These are phyloP conservation scores for Physaria fendleri DNA, from an alignment of 345 rosid species.

Conservation along the genomic window DNA sequence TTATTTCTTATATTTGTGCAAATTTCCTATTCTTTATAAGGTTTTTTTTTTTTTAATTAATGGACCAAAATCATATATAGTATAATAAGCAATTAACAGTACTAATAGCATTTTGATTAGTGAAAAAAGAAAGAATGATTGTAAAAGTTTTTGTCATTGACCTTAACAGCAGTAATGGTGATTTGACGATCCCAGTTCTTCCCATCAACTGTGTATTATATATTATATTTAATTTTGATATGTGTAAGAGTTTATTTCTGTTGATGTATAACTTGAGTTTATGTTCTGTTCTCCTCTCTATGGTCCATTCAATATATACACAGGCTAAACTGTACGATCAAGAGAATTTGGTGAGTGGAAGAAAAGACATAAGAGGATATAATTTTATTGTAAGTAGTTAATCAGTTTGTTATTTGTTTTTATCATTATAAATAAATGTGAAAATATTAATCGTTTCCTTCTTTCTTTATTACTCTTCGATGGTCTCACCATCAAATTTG, in stretches of 20 bases:
- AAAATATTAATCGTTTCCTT: neutral
- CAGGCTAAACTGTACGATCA: slow-evolving; percentile 5
- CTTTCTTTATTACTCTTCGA: neutral
- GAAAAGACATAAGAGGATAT: neutral
- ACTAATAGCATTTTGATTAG: neutral
- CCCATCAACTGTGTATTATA: slow-evolving; percentile 15
- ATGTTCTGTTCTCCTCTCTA: slow-evolving; percentile 8
- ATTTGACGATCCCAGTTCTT: slow-evolving; percentile 23
- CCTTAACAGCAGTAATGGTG: slow-evolving; percentile 25
- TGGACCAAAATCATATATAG: neutral
- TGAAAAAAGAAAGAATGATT: slow-evolving; percentile 2
- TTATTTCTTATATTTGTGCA: neutral
- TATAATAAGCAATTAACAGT: neutral
- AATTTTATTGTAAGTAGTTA: neutral
- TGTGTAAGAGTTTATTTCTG: neutral
- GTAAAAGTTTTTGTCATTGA: slow-evolving; percentile 1
- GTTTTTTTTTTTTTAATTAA: no score
- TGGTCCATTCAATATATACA: slow-evolving; percentile 19
- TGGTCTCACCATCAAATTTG: neutral
- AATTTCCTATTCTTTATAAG: neutral
- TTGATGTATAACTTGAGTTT: slow-evolving; percentile 12
- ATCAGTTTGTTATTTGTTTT: neutral
- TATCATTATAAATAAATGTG: no score
- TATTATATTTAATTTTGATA: neutral
- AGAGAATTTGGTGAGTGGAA: slow-evolving; percentile 19